Conservation (phyloP, 768 basidiomycete species). For the Pisolithus sp. region DNA sequence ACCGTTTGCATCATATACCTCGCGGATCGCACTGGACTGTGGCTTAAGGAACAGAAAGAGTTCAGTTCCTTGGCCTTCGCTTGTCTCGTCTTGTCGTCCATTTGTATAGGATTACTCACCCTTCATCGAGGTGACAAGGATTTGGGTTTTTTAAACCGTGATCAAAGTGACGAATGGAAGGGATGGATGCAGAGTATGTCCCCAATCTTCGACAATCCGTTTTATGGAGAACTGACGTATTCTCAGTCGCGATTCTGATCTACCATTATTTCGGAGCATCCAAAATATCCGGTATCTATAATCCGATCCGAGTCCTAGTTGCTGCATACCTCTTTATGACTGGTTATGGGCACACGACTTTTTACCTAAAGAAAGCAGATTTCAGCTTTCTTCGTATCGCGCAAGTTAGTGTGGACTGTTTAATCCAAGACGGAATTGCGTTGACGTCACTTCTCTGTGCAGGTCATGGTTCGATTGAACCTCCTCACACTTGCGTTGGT, state of each 20-base stretch:
- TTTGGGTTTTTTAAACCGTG: conserved; percentile 81
- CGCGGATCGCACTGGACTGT: conserved; percentile 81
- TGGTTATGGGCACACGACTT: conserved; percentile 85
- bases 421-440: neutral
- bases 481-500: conserved; percentile 74
- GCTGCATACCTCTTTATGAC: conserved; percentile 91
- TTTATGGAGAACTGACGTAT: conserved; percentile 1
- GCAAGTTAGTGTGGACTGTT: conserved; percentile 39
- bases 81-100: conserved; percentile 45
- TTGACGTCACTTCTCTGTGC: conserved; percentile 3
- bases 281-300: conserved; percentile 88
- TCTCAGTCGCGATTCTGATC: conserved; percentile 76
- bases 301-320: conserved; percentile 82
- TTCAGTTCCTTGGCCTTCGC: conserved; percentile 66
- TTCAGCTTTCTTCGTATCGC: conserved; percentile 74
- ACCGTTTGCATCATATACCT: conserved; percentile 63
- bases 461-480: conserved; percentile 80
- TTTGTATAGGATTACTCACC: conserved; percentile 56
- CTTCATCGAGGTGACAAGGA: conserved; percentile 74
- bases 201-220: neutral
- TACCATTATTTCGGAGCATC: conserved; percentile 92
- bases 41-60: conserved; percentile 86
- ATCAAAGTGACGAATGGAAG: conserved; percentile 97
- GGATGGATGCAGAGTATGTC: conserved; percentile 93
- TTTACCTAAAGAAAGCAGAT: conserved; percentile 85